Evolutionary conservation across 1,284 basidiomycete species (phyloP), one percentile per base, ranked within the genome.

Genomic region (Trametes versicolor): DNA sequence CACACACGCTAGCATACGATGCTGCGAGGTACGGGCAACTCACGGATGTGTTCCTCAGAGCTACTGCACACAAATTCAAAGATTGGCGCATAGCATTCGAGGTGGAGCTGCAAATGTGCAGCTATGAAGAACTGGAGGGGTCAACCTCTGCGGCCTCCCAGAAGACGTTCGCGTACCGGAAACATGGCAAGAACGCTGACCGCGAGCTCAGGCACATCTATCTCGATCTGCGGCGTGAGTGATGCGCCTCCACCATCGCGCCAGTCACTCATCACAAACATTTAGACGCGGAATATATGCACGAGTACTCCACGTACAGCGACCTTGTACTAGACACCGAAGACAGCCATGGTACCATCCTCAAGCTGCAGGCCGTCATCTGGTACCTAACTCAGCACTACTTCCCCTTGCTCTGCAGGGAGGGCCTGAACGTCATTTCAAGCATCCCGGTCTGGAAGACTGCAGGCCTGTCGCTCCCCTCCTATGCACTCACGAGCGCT

Each of bases 61-160:
- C 69, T 54, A 56, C 64, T 39, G 51, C 64, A 32, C 69, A 71
- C 58, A 62, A 69, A 8, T 74, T 77, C 65, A 65, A 68, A 15
- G 64, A 71, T 12, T 76, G 75, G 75, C 68, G 70, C 29, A 65
- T 77, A 23, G 76, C 77, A 4, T 78, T 76, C 63, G 76, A 77
- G 55, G 75, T 78, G 19, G 70, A 74, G 13, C 29, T 78, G 34
- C 73, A 74, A 63, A 69, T 74, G 63, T 68, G 70, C 34, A 60
- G 70, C 8, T 69, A 74, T 27, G 55, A 55, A 0, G 63, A 73
- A 25, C 51, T 71, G 1, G 68, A 66, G n/a, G 60, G 67, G 29
- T 55, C 54, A 5, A 36, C 64, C 2, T 68, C 67, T 17, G 62
- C 67, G 2, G 51, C 63, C 2, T 75, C 68, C 69, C 62, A 68